Evolutionary conservation across 352 stramenopile genomes (phyloP), one percentile per base, ranked within the genome.

Genomic region (Phytophthora cryptogea): DNA sequence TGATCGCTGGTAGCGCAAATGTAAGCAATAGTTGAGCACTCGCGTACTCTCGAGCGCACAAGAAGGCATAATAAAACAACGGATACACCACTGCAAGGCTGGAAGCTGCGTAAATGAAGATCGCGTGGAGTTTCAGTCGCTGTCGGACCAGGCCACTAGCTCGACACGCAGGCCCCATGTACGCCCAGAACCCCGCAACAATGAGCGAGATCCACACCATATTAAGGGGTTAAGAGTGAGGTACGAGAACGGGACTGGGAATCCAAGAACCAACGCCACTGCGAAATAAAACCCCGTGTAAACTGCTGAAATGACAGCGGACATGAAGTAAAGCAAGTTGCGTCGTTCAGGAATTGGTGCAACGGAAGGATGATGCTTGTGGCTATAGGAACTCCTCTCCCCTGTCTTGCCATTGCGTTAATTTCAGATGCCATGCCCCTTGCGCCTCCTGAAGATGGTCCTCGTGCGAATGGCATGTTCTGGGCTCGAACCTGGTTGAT

Each of bases 11-110:
- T 1, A 70, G 50, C 11, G 54, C 37, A 36, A 62, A 58, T 13
- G 62, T 58, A 14, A 70, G 48, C 41, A 70, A n/a, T 5, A 70
- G 41, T 30, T 70, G 62, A 8, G 43, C 41, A 7, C 36, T 58
- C 16, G 33, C 16, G 27, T 63, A 54, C 26, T 39, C 31, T n/a
- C 40, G 35, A 39, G 43, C 54, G 11, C 26, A 20, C 36, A 70
- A 16, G 37, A 70, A 70, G 23, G 43, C 42, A 14, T 70, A 63
- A 13, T 70, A 66, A 27, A 70, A 70, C 7, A 66, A 27, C 7
- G 62, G 62, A 17, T 70, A 70, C 4, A 54, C 39, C 7, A 70
- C 43, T 4, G 49, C 56, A 8, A 66, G 37, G 17, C 50, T 66
- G 5, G 62, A 70, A 1, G 43, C 33, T 14, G 47, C 56, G 27